phyloP scores from a whole-genome alignment of 2,329 filamentous ascomycete species.

The Hymenoscyphus fructigenus region DNA sequence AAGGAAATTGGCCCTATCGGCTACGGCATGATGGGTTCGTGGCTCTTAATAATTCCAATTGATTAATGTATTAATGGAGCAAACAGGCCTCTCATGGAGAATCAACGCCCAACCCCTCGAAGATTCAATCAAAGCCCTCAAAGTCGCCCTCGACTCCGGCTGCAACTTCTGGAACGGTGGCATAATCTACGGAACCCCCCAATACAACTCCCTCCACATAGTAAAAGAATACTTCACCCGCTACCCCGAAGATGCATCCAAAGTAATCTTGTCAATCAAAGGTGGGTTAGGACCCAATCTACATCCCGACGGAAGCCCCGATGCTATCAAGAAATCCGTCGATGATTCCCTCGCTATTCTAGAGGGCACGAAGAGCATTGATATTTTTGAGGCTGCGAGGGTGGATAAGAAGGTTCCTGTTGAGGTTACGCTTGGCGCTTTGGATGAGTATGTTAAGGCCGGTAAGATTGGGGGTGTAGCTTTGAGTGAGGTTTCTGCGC shows the following conservation, averaged over 20 bases:
- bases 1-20: conserved; percentile 21
- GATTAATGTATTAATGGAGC: too few species aligned
- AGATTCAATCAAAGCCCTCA: conserved; percentile 53
- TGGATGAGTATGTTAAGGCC: conserved; percentile 41
- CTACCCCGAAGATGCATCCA: conserved; percentile 61
- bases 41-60: not conserved
- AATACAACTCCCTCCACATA: conserved; percentile 59
- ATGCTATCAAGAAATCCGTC: conserved; percentile 55
- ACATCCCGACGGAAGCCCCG: conserved; percentile 51
- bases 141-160: conserved; percentile 47
- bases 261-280: conserved; percentile 63
- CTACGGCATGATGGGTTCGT: conserved; percentile 19
- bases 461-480: conserved; percentile 47
- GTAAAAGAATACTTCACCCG: conserved; percentile 60
- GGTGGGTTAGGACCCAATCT: conserved; percentile 47
- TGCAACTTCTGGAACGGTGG: conserved; percentile 59
- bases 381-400: conserved; percentile 52
- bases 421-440: conserved; percentile 38
- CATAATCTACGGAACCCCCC: conserved; percentile 61
- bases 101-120: conserved; percentile 40
- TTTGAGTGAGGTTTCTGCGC: conserved; percentile 44
- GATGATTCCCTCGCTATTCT: conserved; percentile 55
- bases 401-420: conserved; percentile 47
- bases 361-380: conserved; percentile 49
- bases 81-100: conserved; percentile 32